Percentiles rank a stretch among this genome's conserved stretches.
Evolutionary conservation across 2,329 filamentous ascomycete species (phyloP).

Genomic region (Verticillium tricorpus): DNA sequence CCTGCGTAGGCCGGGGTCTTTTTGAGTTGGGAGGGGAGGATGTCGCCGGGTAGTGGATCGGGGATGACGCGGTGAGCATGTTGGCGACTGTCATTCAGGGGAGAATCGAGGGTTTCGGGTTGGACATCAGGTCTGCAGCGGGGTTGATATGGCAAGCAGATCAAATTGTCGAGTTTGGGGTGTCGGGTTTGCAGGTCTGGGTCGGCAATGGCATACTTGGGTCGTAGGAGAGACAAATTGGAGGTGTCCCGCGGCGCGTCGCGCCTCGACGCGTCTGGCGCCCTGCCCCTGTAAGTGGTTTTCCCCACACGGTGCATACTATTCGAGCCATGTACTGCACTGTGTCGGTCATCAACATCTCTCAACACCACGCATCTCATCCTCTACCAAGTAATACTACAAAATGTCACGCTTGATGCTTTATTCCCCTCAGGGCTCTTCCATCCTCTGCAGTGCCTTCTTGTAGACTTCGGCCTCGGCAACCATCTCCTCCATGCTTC

Average conservation of each 20-base stretch:
- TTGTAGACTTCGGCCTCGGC: conserved; percentile 69
- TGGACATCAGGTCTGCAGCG: neutral
- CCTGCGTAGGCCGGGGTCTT: conserved; percentile 29
- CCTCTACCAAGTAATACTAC: neutral
- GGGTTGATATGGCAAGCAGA: neutral
- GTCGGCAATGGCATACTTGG: neutral
- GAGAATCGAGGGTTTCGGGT: neutral
- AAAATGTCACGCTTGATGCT: neutral
- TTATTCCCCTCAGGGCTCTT: conserved; percentile 1
- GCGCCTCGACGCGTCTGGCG: conserved; percentile 1
- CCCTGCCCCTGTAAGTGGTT: neutral
- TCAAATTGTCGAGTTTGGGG: neutral
- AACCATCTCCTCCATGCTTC: conserved; percentile 72
- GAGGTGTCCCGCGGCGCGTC: conserved; percentile 7
- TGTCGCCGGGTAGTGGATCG: conserved; percentile 49
- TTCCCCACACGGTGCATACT: neutral
- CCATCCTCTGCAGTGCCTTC: conserved; percentile 40
- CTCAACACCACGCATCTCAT: neutral
- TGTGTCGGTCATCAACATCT: neutral
- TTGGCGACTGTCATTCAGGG: conserved; percentile 11
- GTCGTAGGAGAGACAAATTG: neutral
- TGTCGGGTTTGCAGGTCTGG: neutral
- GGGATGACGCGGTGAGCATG: conserved; percentile 59
- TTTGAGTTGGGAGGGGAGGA: conserved; percentile 33
- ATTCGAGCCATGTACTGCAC: neutral